phyloP scores from a whole-genome alignment of 441 rosid species.

The Syzygium malaccense region DNA sequence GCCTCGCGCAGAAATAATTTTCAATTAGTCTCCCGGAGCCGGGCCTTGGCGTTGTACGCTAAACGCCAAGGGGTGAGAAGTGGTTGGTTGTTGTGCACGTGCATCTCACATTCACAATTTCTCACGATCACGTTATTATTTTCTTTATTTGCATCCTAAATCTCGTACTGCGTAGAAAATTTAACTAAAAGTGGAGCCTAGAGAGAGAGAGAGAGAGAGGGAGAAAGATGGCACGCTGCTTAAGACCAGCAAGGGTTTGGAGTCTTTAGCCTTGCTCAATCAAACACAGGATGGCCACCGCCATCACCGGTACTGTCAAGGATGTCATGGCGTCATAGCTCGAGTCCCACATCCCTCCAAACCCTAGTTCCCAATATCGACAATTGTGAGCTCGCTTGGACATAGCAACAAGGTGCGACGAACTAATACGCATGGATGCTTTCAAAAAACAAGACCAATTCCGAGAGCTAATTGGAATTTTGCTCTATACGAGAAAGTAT shows the following conservation, averaged over 20 bases:
- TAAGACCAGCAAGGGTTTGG: background rate
- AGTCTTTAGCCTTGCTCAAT: background rate
- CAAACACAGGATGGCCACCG: background rate
- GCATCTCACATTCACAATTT: background rate
- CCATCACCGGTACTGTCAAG: background rate
- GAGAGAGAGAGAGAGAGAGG: background rate
- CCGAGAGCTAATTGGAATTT: background rate
- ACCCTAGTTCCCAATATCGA: background rate
- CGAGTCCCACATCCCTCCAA: background rate
- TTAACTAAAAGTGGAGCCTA: background rate
- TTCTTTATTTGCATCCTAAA: background rate
- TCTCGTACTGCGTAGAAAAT: background rate
- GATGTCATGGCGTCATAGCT: background rate
- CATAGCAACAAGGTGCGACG: background rate
- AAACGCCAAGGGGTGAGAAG: background rate
- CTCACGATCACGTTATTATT: background rate
- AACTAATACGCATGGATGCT: background rate
- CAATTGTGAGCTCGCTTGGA: background rate
- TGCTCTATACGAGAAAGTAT: background rate
- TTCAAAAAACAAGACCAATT: background rate
- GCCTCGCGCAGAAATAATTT: rapidly evolving
- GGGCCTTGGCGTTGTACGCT: rapidly evolving
- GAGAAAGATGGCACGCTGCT: background rate
- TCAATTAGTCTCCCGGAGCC: background rate
- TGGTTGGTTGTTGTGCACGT: too few species aligned